These are phyloP conservation scores for Fusarium luffae DNA, from an alignment of 2,329 filamentous ascomycete species.

Conservation along the genomic window DNA sequence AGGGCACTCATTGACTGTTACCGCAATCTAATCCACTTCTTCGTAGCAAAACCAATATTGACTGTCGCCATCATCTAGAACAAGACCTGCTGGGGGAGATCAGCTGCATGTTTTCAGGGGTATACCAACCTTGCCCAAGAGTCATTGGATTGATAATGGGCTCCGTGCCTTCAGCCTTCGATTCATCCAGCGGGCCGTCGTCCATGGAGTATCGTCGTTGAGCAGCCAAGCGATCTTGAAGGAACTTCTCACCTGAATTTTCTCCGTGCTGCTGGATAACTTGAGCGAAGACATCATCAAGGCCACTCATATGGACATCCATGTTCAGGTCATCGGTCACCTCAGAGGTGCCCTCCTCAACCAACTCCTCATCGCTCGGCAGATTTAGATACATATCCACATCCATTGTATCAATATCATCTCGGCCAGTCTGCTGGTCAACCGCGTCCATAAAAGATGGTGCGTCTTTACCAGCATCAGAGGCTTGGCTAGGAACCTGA, in stretches of 20 bases:
- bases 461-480: not conserved
- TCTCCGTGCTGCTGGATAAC: not conserved
- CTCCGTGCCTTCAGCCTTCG: not conserved
- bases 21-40: not conserved
- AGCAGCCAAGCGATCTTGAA: not conserved
- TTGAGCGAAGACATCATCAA: not conserved
- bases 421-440: not conserved
- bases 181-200: no score
- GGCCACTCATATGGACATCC: not conserved
- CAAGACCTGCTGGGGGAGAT: not conserved
- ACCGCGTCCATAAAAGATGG: not conserved
- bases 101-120: not conserved
- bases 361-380: not conserved
- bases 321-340: not conserved
- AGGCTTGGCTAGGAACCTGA: not conserved
- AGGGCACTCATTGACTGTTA: not conserved
- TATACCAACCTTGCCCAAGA: not conserved
- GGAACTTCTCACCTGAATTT: not conserved
- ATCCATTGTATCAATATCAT: not conserved
- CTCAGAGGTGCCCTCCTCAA: not conserved
- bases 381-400: not conserved
- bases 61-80: not conserved
- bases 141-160: not conserved
- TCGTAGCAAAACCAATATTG: not conserved
- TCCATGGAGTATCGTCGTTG: not conserved